Conservation (phyloP, 2,329 filamentous ascomycete genomes). For the Madurella mycetomatis region DNA sequence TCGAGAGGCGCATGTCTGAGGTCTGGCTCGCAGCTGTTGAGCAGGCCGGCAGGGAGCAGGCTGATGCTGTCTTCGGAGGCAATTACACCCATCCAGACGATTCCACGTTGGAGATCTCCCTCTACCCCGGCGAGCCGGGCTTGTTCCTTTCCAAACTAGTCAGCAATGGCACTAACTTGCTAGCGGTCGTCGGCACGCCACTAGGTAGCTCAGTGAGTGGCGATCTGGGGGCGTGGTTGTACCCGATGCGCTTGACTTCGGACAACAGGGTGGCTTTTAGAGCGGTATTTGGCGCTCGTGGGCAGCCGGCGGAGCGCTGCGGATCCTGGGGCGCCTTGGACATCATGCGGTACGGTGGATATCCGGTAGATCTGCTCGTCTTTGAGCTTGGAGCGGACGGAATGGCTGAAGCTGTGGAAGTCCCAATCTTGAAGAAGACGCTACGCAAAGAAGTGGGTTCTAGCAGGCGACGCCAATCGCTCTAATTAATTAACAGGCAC, state of each 20-base stretch:
- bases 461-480: too few relatives aligned
- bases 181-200: not conserved
- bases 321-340: conserved; percentile 14
- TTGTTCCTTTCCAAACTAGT: conserved; percentile 7
- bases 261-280: conserved; percentile 14
- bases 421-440: conserved; percentile 13
- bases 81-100: conserved; percentile 6
- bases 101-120: not conserved
- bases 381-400: conserved; percentile 16
- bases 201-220: not conserved
- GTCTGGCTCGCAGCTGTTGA: conserved; percentile 17
- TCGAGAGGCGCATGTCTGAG: conserved; percentile 8
- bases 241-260: conserved; percentile 11
- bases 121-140: conserved; percentile 5
- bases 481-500: too few relatives aligned
- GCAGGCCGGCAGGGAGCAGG: conserved; percentile 13
- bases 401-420: conserved; percentile 12
- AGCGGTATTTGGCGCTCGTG: conserved; percentile 9
- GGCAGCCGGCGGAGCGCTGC: conserved; percentile 4
- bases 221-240: conserved; percentile 12
- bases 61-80: conserved; percentile 9
- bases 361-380: conserved; percentile 17
- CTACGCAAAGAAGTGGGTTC: not conserved
- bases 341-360: conserved; percentile 8
- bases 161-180: conserved; percentile 16